These are phyloP conservation scores for Naganishia vishniacii DNA, from an alignment of 768 basidiomycete genomes.

Conservation along the genomic window DNA sequence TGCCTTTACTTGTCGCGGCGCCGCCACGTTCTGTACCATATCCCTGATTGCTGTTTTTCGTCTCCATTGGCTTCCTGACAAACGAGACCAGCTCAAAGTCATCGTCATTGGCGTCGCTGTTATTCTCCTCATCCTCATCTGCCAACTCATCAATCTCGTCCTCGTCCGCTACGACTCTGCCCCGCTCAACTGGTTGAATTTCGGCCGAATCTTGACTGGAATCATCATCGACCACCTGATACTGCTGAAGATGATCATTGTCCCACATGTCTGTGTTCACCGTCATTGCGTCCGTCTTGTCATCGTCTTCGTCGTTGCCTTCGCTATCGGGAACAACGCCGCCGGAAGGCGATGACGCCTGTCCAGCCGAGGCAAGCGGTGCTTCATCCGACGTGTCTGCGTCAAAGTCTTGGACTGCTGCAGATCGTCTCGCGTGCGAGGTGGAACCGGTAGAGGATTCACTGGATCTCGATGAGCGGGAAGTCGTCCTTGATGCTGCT, in stretches of 20 bases:
- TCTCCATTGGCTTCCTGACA: neutral
- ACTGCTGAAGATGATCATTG: neutral
- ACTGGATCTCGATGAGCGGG: neutral
- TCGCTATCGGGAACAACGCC: neutral
- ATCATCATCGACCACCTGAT: neutral
- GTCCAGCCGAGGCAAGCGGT: neutral
- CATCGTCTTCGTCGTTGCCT: neutral
- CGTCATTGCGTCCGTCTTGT: constrained; percentile 13
- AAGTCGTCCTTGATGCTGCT: neutral
- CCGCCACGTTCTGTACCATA: neutral
- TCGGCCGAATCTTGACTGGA: neutral
- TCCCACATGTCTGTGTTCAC: neutral
- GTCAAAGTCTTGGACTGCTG: neutral
- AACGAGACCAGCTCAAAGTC: constrained; percentile 7
- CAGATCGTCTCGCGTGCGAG: neutral
- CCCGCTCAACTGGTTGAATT: neutral
- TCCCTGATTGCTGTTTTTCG: neutral
- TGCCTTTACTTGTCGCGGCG: constrained; percentile 4
- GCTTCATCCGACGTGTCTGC: constrained; percentile 1
- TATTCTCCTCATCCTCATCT: neutral
- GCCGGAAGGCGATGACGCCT: neutral
- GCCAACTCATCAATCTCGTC: neutral
- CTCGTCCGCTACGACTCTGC: neutral
- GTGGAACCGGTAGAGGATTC: neutral
- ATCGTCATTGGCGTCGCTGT: neutral